Conservation (phyloP, 139 green algal genomes). For the Asterochloris sp. region DNA sequence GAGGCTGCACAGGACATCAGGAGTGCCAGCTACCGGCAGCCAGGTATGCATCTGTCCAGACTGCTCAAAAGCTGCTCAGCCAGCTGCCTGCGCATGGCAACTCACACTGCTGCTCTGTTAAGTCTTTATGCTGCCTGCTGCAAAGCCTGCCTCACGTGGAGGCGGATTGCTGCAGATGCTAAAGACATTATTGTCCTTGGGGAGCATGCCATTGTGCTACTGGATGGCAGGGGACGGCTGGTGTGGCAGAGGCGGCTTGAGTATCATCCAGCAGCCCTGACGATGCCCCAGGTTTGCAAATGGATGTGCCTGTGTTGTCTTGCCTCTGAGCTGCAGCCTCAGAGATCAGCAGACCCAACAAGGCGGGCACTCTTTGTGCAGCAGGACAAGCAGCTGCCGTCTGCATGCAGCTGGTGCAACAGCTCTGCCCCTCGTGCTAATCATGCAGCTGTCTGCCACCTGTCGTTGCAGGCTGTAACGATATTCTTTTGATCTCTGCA, state of each 20-base stretch:
- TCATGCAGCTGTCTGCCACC: not conserved
- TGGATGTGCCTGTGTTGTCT: too few species aligned
- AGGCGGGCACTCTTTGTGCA: not conserved
- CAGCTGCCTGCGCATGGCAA: too few species aligned
- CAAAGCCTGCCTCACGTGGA: not conserved
- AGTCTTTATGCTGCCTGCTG: not conserved
- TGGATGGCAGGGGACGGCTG: not conserved
- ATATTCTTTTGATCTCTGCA: too few species aligned
- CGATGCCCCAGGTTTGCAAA: not conserved
- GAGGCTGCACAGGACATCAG: slow-evolving; percentile 8
- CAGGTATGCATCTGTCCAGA: not conserved
- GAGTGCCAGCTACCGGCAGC: not conserved
- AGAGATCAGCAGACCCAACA: not conserved
- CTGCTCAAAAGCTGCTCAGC: too few species aligned
- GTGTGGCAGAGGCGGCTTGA: slow-evolving; percentile 12
- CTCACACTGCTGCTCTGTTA: not conserved
- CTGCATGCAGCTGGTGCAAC: not conserved
- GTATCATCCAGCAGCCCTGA: slow-evolving; percentile 13
- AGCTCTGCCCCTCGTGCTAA: not conserved
- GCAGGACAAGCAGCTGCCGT: not conserved
- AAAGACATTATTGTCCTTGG: slow-evolving; percentile 4
- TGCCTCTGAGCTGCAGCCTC: not conserved
- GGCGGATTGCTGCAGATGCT: not conserved
- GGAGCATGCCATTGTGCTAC: slow-evolving; percentile 3
- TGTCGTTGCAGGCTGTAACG: not conserved